Evolutionary conservation across 2,329 filamentous ascomycete genomes (phyloP), one percentile per base, ranked within the genome.

Genomic region (Cladorrhinum sp.): DNA sequence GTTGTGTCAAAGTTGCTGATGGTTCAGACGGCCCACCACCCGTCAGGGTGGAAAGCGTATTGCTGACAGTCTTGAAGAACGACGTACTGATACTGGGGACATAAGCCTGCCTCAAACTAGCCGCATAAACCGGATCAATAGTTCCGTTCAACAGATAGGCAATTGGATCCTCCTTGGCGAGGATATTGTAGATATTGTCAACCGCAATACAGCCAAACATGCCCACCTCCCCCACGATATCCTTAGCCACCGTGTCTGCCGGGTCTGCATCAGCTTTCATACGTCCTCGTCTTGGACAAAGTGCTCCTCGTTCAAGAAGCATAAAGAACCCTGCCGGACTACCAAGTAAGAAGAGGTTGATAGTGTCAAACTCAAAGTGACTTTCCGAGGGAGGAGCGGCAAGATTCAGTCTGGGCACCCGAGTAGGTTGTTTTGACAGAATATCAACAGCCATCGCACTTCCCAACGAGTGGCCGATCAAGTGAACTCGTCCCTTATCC

Each of bases 371-470:
- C 66, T 97, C 91, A 70, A 99, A 96, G 63, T 87, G 82, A 3
- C 83, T 81, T 62, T 73, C 84, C 50, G 79, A 77, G 0, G 77
- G 72, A 6, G 73, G 71, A 1, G 66, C 71, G 49, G 72, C 67
- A 7, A 81, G 68, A 57, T 84, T 75, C 6, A 85, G 64, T 25
- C 70, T 74, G 0, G 90, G 85, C 1, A 90, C 78, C 9, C 75
- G 76, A 0, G 90, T 97, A 2, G 95, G 95, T 72, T 99, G 95
- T 54, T 89, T 86, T 48, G 91, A 96, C 7, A 99, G 79, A 32
- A 98, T 88, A 66, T 99, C 95, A 38, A 97, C 79, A 2, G 93
- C 89, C 91, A 99, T 98, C 41, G 92, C 92, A 67, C 91, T 96
- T 10, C 95, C 95, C 0, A 99, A 82, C 0, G 93, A 97, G 73